Base-by-base conservation (phyloP, 148 eudicot species). In the Rhododendron ferrugineum region DNA sequence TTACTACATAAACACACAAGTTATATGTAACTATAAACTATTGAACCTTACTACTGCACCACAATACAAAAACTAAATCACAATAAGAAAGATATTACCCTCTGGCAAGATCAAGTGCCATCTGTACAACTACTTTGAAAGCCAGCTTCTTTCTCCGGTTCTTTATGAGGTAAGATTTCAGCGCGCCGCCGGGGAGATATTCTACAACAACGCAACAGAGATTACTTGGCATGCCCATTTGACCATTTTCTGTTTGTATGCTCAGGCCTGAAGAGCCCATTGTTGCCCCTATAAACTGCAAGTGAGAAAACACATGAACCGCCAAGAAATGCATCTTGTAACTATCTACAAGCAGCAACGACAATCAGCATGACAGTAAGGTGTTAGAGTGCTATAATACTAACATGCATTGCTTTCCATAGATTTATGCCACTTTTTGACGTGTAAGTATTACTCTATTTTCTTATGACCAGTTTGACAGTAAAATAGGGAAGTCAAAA, bases 61-160 rank as follows among this genome's bases (percentile, higher is more conserved):
- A 66, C 11, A 56, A 11, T 36, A 32, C 36, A 72, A 42, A 44
- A 40, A 40, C 68, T 13, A 54, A 47, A 72, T 13, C 20, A 86
- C 66, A 75, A 75, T 18, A 26, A 76, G 28, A 22, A 10, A 78
- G 40, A 26, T 9, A 11, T 70, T 94, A 94, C 98, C 98, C 98
- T 91, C 96, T 92, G 52, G 98, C 96, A 86, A 94, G 93, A 94
- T 94, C 98, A 81, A 94, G 96, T 56, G 98, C 94, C 87, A 94
- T 86, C 86, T 93, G 98, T 70, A 90, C 87, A 79, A 94, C 98
- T 34, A 92, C 94, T 90, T 94, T 94, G 89, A 94, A 94, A 86
- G 96, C 90, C 32, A 94, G 88, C 85, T 94, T 94, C 90, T 86
- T 93, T 85, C 93, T 91, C 74, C 95, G 85, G 83, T 94, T 94